A percentile compares a stretch with the other conserved stretches of the same genome.
These are phyloP conservation scores for Chrysanthemum lavandulifolium DNA, from an alignment of 129 eudicot genomes.

Conservation along the genomic window DNA sequence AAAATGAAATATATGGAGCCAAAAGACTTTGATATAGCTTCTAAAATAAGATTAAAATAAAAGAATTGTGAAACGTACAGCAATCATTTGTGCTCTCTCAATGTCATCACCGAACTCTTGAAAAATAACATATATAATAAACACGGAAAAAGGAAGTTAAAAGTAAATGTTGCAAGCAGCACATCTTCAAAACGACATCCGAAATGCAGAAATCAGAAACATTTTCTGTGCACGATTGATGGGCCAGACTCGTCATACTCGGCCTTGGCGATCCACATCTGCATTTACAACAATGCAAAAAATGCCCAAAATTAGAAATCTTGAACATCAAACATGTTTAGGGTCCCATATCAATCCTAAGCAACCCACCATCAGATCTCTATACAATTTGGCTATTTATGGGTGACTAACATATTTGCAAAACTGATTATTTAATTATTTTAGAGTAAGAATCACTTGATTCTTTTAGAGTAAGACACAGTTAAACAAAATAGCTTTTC, in stretches of 20 bases:
- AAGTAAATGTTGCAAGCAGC: conserved; percentile 22
- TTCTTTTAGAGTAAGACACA: no score
- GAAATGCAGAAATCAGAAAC: conserved; percentile 40
- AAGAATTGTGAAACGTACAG: conserved; percentile 31
- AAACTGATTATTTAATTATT: no score
- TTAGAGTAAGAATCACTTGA: no score
- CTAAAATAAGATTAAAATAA: conserved; percentile 31
- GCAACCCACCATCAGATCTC: no score
- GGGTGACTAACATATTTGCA: no score
- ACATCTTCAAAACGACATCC: conserved; percentile 12
- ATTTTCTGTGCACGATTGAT: conserved; percentile 58
- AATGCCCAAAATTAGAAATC: conserved; percentile 16
- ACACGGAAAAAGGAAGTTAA: conserved; percentile 13
- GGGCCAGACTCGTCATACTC: conserved; percentile 49
- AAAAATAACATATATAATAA: conserved; percentile 24
- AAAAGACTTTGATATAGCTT: background rate
- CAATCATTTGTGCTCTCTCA: conserved; percentile 25
- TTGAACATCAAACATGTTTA: background rate
- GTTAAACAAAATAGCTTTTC: no score
- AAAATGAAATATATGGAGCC: background rate
- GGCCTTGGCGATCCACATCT: conserved; percentile 64
- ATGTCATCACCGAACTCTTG: conserved; percentile 21
- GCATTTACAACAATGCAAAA: conserved; percentile 4
- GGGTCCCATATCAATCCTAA: no score
- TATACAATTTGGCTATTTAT: no score